Evolutionary conservation across 768 basidiomycete genomes (phyloP), one percentile per base, ranked within the genome.

Genomic region (Boletus subcaerulescens): DNA sequence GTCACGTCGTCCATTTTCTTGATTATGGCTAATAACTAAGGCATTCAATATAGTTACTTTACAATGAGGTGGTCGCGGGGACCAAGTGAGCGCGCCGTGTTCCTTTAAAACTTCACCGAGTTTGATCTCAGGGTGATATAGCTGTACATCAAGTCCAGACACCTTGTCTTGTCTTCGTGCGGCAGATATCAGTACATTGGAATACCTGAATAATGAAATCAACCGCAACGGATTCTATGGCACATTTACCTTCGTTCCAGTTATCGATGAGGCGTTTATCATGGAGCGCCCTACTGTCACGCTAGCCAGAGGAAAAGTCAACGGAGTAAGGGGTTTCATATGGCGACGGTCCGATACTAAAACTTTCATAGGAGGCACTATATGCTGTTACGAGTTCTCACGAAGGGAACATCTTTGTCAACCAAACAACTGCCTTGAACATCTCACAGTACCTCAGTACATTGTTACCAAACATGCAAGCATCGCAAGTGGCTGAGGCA

Each of bases 131-230:
- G 15, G 5, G 44, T 12, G 6, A 7, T 24, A 7, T 20, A 51
- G 48, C 14, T 58, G 57, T 22, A 31, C 57, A 14, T 45, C 33
- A 1, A 36, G 24, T n/a, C 3, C 47, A 22, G 44, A 58, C 29
- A 45, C 57, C 4, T 46, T 58, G 2, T 17, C 43, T 5, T 58
- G 57, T 42, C 57, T 56, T 41, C 55, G 40, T 24, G 53, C 38
- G 15, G 40, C 53, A 10, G 35, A 47, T 10, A 17, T 56, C 40
- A 15, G 31, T 10, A 45, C 45, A 31, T 38, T 55, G 20, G 22
- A 55, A 15, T 13, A 14, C 32, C 18, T 51, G 17, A 56, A 56
- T 14, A 29, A 14, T 13, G 24, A 42, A 10, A 45, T 56, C 26
- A 42, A 20, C 3, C 3, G 17, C 0, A 17, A 41, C 20, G 45